Base-by-base conservation (phyloP, 2,329 filamentous ascomycete genomes). In the Metarhizium anisopliae region DNA sequence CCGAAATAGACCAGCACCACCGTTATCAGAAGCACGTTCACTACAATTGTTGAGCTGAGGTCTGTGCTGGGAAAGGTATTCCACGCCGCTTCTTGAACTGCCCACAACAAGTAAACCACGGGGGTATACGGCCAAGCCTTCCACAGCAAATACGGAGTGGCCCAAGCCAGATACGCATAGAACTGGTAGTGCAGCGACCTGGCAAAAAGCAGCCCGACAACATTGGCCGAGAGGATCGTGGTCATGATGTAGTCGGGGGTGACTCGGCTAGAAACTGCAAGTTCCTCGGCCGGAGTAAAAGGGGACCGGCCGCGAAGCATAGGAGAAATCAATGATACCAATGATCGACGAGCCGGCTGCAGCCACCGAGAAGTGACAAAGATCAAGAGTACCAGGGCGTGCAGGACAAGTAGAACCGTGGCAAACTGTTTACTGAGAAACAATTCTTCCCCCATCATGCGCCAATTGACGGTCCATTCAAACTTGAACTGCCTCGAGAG, bases 391-490 rank as follows among this genome's bases (percentile, higher is more conserved):
- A 91, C 75, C 8, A 75, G 68, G 30, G 76, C 74, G 68, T 96
- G 90, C 55, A 82, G 66, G 2, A 71, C 76, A 30, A 96, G 76
- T 52, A 96, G 77, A 14, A 73, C 70, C 18, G 86, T 63, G 30
- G 90, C 83, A 67, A 96, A 95, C 2, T 74, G 68, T 58, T 75
- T 81, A 62, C 78, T 80, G 50, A 95, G 79, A 64, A 99, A 99
- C 0, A 75, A 71, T 6, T 88, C 82, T 71, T 96, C 91, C 16
- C 88, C 86, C n/a, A 96, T 73, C 68, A 97, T 97, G 54, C 92
- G 85, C 94, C 94, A 99, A 71, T 99, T 99, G 62, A 99, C 94
- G 0, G 94, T 99, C 94, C 94, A 99, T 72, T 93, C 91, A 77
- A 93, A 97, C 64, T 96, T 79, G 73, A 99, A 99, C 63, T 90